Base-by-base conservation (phyloP, 2,329 filamentous ascomycete genomes). In the Arachnopeziza araneosa region DNA sequence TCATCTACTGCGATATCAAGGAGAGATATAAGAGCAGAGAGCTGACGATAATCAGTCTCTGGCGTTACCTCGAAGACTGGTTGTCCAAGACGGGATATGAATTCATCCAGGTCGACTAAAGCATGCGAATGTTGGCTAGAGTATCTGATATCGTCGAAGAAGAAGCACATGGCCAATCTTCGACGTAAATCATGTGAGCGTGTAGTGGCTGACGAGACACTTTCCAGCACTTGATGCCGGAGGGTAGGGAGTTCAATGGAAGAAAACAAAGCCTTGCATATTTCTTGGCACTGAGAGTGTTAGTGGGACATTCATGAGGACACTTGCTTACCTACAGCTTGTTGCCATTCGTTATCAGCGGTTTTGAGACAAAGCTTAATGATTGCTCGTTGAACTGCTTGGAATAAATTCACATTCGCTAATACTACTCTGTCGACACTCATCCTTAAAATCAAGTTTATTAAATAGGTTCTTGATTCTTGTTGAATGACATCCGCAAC, bases 1-100 rank as follows among this genome's bases (percentile, higher is more conserved):
- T 87, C 83, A 61, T 91, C 90, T 56, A 97, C 79, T 19, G 85
- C 87, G 49, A 91, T 82, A 69, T 95, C 88, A 5, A 97, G 81
- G 22, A 96, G 81, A 2, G 80, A 75, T 2, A 90, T 78, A 19
- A 85, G 79, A 1, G 89, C 85, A 36, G 80, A 78, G 1, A 97
- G 80, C 58, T 86, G 79, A 19, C 79, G 77, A 73, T 90, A 96
- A 73, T 96, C 77, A 9, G 87, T 89, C 30, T 78, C 67, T 19
- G 76, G 76, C 2, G 73, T 78, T 64, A 87, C 75, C 23, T 73
- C 70, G 67, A 88, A 88, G 24, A 80, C 76, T 0, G 77, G 73
- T 5, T 73, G 68, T 14, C 74, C 68, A 10, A 87, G 75, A 14
- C 78, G 77, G n/a, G 76, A 64, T 57, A 78, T 77, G 32, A 84